These are phyloP conservation scores for Adansonia grandidieri DNA, from an alignment of 441 rosid species.

Conservation along the genomic window DNA sequence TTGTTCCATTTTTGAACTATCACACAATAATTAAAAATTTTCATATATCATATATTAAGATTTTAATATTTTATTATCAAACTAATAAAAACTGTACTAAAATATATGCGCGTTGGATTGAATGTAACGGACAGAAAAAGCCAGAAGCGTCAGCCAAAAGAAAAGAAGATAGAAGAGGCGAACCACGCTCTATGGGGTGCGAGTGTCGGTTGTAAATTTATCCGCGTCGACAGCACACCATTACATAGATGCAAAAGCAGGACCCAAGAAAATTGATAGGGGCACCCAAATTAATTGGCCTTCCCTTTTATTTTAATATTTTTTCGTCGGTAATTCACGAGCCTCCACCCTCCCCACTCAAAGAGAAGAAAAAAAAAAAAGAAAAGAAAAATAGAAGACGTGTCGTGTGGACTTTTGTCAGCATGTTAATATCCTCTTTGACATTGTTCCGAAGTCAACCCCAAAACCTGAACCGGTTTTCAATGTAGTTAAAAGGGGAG, in stretches of 20 bases:
- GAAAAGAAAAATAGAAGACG: neutral
- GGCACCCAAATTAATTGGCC: conserved; percentile 32
- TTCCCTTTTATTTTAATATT: conserved; percentile 21
- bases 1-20: too few relatives aligned
- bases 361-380: neutral
- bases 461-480: conserved; percentile 46
- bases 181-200: neutral
- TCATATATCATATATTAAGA: too few relatives aligned
- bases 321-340: conserved; percentile 49
- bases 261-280: conserved; percentile 18
- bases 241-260: neutral
- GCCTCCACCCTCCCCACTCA: conserved; percentile 19
- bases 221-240: neutral
- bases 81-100: too few relatives aligned
- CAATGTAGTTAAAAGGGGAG: conserved; percentile 20
- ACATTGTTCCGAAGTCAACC: conserved; percentile 57
- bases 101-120: neutral
- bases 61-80: too few relatives aligned
- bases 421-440: conserved; percentile 44
- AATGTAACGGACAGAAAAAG: neutral
- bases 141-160: neutral
- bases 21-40: too few relatives aligned
- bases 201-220: neutral
- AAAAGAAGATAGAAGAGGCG: neutral
- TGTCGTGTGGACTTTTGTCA: conserved; percentile 45